Conservation (phyloP, 306 rosid species). For the Dryas drummondii region DNA sequence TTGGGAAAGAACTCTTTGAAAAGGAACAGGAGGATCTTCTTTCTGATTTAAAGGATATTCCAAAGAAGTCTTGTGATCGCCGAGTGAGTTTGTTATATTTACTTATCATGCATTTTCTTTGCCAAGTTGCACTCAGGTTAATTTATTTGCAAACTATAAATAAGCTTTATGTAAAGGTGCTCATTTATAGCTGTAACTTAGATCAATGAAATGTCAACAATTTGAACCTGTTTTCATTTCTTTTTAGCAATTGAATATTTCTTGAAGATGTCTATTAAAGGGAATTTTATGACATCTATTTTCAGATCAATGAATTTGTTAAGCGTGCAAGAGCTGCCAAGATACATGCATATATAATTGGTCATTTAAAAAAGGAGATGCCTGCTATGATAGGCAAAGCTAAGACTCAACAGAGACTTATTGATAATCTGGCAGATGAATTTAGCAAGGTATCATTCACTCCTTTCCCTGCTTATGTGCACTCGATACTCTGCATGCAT, state of each 20-base stretch:
- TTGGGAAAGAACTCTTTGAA: conserved; percentile 85
- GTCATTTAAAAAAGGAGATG: conserved; percentile 88
- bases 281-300: conserved; percentile 1
- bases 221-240: background rate
- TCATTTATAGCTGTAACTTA: background rate
- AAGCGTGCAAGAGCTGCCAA: conserved; percentile 87
- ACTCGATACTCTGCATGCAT: background rate
- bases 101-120: background rate
- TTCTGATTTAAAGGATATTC: conserved; percentile 82
- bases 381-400: conserved; percentile 90
- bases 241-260: background rate
- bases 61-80: conserved; percentile 92
- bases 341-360: conserved; percentile 88
- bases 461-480: background rate
- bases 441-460: conserved; percentile 65
- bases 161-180: background rate
- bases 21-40: conserved; percentile 95
- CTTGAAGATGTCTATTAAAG: background rate
- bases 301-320: conserved; percentile 90
- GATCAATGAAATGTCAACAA: background rate
- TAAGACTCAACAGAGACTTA: conserved; percentile 74
- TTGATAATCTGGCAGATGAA: conserved; percentile 67
- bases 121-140: background rate
- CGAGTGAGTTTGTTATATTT: conserved; percentile 52
- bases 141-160: background rate